Percentiles rank a stretch among this genome's conserved stretches.
Evolutionary conservation across 208 protist genomes (phyloP).

Genomic region (Wallacemonas sp.): DNA sequence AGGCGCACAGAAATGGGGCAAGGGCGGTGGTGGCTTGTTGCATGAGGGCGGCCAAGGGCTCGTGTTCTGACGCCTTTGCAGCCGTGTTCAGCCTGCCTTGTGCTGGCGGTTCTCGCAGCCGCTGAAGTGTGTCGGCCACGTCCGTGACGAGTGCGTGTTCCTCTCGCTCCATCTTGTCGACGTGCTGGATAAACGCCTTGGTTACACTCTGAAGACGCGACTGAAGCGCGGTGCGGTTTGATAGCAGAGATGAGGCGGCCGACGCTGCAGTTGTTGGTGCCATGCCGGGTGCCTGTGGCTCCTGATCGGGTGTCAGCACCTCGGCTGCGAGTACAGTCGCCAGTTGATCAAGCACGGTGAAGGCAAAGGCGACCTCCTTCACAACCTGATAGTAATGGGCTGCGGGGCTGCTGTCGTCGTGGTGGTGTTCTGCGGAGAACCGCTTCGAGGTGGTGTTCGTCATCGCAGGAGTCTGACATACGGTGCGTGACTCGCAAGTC

Average conservation of each 20-base stretch:
- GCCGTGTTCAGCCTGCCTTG: not conserved
- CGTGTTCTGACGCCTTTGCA: too few species aligned
- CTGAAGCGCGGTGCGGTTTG: not conserved
- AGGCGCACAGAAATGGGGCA: not conserved
- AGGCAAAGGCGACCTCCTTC: slow-evolving; percentile 29
- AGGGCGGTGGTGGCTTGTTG: not conserved
- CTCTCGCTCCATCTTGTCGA: not conserved
- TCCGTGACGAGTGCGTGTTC: not conserved
- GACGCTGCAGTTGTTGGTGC: not conserved
- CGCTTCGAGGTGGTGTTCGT: too few species aligned
- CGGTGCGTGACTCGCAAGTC: too few species aligned
- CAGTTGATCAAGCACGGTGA: not conserved
- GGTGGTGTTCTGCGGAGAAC: too few species aligned
- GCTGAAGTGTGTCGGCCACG: not conserved
- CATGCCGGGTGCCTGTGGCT: too few species aligned
- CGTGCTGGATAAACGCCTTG: not conserved
- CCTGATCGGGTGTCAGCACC: too few species aligned
- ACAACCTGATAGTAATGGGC: slow-evolving; percentile 21
- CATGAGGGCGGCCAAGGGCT: not conserved
- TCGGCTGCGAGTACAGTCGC: too few species aligned
- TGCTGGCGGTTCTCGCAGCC: not conserved
- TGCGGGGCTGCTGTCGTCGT: not conserved
- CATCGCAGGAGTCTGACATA: too few species aligned
- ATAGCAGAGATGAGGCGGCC: not conserved
- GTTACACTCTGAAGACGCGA: not conserved